Percentiles rank a stretch among this genome's conserved stretches.
Conservation (phyloP, 2,329 filamentous ascomycete species). For the Botryotinia narcissicola region DNA sequence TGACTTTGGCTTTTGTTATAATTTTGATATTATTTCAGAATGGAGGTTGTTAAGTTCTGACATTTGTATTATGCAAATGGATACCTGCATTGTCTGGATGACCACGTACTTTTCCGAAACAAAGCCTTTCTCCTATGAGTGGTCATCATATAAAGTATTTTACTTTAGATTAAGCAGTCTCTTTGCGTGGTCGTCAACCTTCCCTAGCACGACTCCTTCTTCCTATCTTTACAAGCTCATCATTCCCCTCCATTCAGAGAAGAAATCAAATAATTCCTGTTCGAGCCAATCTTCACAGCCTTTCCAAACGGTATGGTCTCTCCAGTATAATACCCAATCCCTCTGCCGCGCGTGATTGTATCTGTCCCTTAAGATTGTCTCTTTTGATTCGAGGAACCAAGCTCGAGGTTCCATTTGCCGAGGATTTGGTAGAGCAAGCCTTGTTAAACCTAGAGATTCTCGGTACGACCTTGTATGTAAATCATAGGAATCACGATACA, state of each 20-base stretch:
- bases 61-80: background rate
- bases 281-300: background rate
- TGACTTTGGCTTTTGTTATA: background rate
- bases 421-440: background rate
- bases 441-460: accelerated
- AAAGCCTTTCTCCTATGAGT: background rate
- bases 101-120: background rate
- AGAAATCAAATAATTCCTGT: background rate
- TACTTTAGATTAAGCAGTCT: background rate
- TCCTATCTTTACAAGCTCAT: too few species aligned
- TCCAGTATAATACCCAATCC: background rate
- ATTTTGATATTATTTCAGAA: background rate
- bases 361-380: background rate
- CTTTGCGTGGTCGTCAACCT: background rate
- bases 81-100: too few species aligned
- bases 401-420: background rate
- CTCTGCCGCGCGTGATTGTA: background rate
- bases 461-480: background rate
- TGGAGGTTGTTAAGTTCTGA: background rate
- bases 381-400: background rate
- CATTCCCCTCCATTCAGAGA: background rate
- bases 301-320: background rate
- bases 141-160: background rate
- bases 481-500: background rate
- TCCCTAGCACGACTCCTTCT: too few species aligned